phyloP scores from a whole-genome alignment of 129 eudicot genomes.

The Centrapalus pauciflorus region DNA sequence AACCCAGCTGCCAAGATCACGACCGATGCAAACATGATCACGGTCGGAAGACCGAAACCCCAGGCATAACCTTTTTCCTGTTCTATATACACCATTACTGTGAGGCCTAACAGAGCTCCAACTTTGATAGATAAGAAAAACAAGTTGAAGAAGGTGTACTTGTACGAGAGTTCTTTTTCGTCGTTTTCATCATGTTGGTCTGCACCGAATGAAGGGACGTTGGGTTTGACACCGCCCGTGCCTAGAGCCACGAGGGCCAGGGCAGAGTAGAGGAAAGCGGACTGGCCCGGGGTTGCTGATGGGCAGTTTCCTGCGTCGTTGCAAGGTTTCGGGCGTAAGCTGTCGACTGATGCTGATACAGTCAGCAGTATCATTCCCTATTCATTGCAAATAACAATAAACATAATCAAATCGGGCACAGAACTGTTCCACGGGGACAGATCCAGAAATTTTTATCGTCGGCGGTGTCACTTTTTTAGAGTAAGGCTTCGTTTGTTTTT shows the following conservation, averaged over 20 bases:
- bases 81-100: slow-evolving; percentile 60
- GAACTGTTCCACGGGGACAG: too few relatives aligned
- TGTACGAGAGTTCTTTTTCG: slow-evolving; percentile 46
- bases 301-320: slow-evolving; percentile 46
- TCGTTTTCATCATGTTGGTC: slow-evolving; percentile 80
- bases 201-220: slow-evolving; percentile 86
- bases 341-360: slow-evolving; percentile 57
- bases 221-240: slow-evolving; percentile 93
- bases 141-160: slow-evolving; percentile 67
- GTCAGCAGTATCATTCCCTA: slow-evolving; percentile 85
- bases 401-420: neutral
- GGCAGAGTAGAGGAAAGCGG: slow-evolving; percentile 50
- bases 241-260: slow-evolving; percentile 83
- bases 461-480: too few relatives aligned
- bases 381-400: neutral
- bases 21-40: slow-evolving; percentile 42
- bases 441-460: too few relatives aligned
- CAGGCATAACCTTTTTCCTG: slow-evolving; percentile 63
- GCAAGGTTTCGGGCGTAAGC: slow-evolving; percentile 61
- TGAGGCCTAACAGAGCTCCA: slow-evolving; percentile 72
- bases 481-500: too few relatives aligned
- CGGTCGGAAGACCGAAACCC: slow-evolving; percentile 78
- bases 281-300: slow-evolving; percentile 53
- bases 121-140: slow-evolving; percentile 79
- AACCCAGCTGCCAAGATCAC: slow-evolving; percentile 56